Evolutionary conservation across 768 basidiomycete species (phyloP).

Genomic region (Wakefieldia striispora): DNA sequence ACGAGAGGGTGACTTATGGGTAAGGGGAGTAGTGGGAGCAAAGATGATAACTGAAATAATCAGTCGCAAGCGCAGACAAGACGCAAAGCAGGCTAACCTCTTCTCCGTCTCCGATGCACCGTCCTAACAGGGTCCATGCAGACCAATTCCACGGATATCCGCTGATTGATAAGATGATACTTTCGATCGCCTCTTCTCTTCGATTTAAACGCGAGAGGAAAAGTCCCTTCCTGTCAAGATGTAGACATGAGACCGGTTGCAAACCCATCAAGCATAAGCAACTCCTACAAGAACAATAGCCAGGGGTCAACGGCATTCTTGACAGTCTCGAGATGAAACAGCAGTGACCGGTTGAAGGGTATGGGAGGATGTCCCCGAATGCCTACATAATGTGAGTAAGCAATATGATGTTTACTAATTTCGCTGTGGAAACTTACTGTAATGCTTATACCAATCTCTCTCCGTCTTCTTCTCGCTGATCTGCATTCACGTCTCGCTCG

Average conservation of each 20-base stretch:
- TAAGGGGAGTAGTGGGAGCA: constrained; percentile 46
- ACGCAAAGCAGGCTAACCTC: constrained; percentile 54
- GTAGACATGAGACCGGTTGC: not conserved
- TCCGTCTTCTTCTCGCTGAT: constrained; percentile 80
- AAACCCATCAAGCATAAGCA: constrained; percentile 1
- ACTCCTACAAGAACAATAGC: constrained; percentile 70
- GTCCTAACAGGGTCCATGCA: constrained; percentile 79
- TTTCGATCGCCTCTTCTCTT: constrained; percentile 85
- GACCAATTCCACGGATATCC: constrained; percentile 94
- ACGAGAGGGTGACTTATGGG: constrained; percentile 53
- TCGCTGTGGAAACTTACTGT: constrained; percentile 47
- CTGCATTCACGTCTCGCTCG: constrained; percentile 37
- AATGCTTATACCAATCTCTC: constrained; percentile 81
- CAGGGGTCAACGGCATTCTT: constrained; percentile 69
- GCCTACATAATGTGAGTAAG: constrained; percentile 38
- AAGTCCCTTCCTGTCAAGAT: constrained; percentile 64
- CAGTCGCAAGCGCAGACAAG: constrained; percentile 1
- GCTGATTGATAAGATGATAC: constrained; percentile 68
- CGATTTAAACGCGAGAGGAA: constrained; percentile 77
- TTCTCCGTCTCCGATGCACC: constrained; percentile 78
- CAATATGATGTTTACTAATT: not conserved
- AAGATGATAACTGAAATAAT: constrained; percentile 39
- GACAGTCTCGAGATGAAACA: constrained; percentile 59
- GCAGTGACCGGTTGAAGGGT: constrained; percentile 60
- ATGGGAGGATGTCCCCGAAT: constrained; percentile 66